These are phyloP conservation scores for Acacia crassicarpa DNA, from an alignment of 306 rosid species.

Conservation along the genomic window DNA sequence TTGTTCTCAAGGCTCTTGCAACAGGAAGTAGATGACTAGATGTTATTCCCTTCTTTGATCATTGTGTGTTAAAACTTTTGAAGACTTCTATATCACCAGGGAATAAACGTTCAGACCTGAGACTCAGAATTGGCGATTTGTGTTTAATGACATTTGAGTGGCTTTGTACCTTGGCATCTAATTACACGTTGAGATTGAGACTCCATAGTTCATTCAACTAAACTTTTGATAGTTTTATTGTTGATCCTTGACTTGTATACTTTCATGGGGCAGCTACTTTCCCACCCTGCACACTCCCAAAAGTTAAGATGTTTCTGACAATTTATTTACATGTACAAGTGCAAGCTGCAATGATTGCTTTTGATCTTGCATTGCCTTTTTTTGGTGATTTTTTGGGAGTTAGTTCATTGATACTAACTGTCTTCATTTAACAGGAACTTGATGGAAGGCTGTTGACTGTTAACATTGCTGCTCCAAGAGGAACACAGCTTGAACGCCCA, in stretches of 20 bases:
- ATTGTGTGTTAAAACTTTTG: neutral
- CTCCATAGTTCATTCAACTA: neutral
- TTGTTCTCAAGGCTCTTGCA: neutral
- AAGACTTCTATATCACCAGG: neutral
- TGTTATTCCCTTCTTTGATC: neutral
- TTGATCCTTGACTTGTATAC: neutral
- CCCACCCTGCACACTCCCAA: neutral
- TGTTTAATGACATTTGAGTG: constrained; percentile 1
- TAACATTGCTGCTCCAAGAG: constrained; percentile 91
- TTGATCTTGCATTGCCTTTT: neutral
- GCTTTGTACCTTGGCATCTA: neutral
- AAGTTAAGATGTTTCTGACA: neutral
- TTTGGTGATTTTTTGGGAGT: neutral
- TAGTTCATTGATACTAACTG: constrained; percentile 7
- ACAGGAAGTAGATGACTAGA: neutral
- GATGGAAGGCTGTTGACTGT: constrained; percentile 83
- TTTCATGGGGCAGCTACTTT: neutral
- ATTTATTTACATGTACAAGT: neutral
- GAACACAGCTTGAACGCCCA: constrained; percentile 63
- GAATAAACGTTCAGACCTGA: neutral
- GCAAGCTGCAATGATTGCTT: neutral
- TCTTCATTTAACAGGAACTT: constrained; percentile 46
- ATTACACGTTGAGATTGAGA: constrained; percentile 2
- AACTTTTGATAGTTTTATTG: neutral
- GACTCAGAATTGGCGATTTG: neutral